Base-by-base conservation (phyloP, 2,329 filamentous ascomycete species). In the Arthrobotrys iridis region DNA sequence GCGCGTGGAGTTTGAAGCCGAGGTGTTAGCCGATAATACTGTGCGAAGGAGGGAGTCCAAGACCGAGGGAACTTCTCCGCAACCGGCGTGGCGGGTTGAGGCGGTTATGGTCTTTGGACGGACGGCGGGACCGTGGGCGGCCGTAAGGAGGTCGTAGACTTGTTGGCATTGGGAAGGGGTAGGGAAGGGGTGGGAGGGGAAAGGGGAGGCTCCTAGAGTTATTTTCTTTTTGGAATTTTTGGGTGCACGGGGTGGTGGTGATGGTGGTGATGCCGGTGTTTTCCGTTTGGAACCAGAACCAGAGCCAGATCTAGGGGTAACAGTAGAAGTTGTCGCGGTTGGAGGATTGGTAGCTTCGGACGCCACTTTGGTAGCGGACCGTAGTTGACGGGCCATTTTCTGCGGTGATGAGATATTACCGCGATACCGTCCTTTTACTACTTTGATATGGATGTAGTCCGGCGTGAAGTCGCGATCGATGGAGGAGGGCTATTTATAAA, bases 61-160 rank as follows among this genome's bases (percentile, higher is more conserved):
- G 1, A 87, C 85, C 0, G 83, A 84, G 0, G 85, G 83, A 18
- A 84, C 83, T 79, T 85, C 82, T 18, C 85, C 85, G 79, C 85
- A 87, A 45, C 92, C 92, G 10, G 92, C 88, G 2, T 91, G 85
- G 5, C 88, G 88, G 4, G 91, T 84, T 3, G 91, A 92, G 0
- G 91, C 90, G 3, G 87, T 84, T 6, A 93, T 88, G 0, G 85
- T 86, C n/a, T 87, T 84, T 0, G 92, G 92, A 0, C 87, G 85
- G 50, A 84, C 83, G 11, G 90, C 85, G 63, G 87, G 84, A 1
- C 90, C 91, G 79, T 96, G 91, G 0, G 88, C 81, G 10, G 85
- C 84, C 0, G 88, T 86, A 0, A 96, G 86, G 1, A 94, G 83
- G 0, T 84, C 83, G 65, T 88, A 87, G 3, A 94, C 90, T 78